phyloP scores from a whole-genome alignment of 129 eudicot genomes.

The Flaveria brownii region DNA sequence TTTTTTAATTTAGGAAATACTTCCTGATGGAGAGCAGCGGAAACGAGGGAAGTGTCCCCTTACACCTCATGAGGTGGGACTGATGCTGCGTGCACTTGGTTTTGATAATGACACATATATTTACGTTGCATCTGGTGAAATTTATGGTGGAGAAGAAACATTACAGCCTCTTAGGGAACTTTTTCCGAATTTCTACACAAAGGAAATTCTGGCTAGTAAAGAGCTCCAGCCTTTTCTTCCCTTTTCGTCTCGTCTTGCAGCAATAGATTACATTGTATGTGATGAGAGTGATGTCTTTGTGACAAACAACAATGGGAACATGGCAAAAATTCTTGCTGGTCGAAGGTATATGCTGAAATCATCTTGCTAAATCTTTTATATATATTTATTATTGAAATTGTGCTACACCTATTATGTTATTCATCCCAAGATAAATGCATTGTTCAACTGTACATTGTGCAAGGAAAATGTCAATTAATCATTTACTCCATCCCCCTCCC shows the following conservation, averaged over 20 bases:
- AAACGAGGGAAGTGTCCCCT: slow-evolving; percentile 89
- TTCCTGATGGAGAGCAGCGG: slow-evolving; percentile 81
- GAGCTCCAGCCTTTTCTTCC: slow-evolving; percentile 43
- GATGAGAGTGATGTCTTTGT: slow-evolving; percentile 93
- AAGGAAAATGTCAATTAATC: neutral
- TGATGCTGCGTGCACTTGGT: slow-evolving; percentile 85
- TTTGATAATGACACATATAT: slow-evolving; percentile 65
- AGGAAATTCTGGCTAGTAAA: slow-evolving; percentile 36
- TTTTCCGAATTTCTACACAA: slow-evolving; percentile 41
- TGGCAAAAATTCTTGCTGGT: slow-evolving; percentile 96
- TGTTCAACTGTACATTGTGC: neutral
- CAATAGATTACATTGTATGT: slow-evolving; percentile 88
- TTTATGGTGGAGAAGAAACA: slow-evolving; percentile 93
- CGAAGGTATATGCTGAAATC: slow-evolving; percentile 55
- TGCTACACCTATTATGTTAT: slow-evolving; percentile 13
- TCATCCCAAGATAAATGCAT: slow-evolving; percentile 19
- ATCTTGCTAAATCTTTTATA: neutral
- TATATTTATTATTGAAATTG: neutral
- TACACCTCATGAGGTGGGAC: slow-evolving; percentile 89
- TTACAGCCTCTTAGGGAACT: slow-evolving; percentile 45
- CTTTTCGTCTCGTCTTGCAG: slow-evolving; percentile 73
- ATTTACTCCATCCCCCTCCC: neutral
- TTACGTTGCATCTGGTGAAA: slow-evolving; percentile 93
- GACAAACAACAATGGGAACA: slow-evolving; percentile 92
- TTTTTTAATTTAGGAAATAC: slow-evolving; percentile 51